Evolutionary conservation across 1,139 yeast genomes (phyloP).

Genomic region (Casaregolazyma lundiana): DNA sequence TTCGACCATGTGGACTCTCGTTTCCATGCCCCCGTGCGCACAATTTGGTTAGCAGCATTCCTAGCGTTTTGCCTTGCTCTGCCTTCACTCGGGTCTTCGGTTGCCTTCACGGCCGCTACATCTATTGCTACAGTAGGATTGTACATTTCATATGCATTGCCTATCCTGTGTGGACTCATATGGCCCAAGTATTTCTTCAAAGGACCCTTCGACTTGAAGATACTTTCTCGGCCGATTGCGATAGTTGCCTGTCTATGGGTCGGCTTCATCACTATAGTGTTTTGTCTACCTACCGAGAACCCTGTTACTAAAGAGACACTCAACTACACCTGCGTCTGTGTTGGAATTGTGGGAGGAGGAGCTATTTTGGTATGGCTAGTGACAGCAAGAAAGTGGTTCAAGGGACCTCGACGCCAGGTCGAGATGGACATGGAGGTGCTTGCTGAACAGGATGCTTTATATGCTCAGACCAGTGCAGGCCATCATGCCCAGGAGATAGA

Average conservation of each 20-base stretch:
- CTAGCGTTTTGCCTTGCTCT: constrained; percentile 55
- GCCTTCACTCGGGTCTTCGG: constrained; percentile 60
- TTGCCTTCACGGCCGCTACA: constrained; percentile 68
- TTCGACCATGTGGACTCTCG: constrained; percentile 42
- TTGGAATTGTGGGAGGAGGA: constrained; percentile 28
- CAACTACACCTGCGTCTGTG: constrained; percentile 74
- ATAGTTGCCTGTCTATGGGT: constrained; percentile 37
- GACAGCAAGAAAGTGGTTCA: constrained; percentile 24
- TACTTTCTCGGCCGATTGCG: constrained; percentile 42
- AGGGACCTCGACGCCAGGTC: constrained; percentile 19
- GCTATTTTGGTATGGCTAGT: constrained; percentile 25
- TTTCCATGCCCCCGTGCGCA: constrained; percentile 62
- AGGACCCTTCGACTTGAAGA: constrained; percentile 70
- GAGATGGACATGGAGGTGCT: constrained; percentile 9
- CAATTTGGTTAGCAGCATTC: constrained; percentile 58
- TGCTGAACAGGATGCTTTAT: constrained; percentile 8
- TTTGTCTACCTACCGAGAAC: constrained; percentile 58
- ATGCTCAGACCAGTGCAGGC: constrained; percentile 8
- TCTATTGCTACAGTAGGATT: constrained; percentile 73
- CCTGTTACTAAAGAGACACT: constrained; percentile 58
- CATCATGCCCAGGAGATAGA: constrained; percentile 4
- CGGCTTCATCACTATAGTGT: constrained; percentile 56
- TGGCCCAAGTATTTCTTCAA: constrained; percentile 50
- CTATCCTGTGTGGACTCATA: constrained; percentile 51
- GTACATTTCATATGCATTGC: constrained; percentile 61